Conservation (phyloP, 306 rosid species). For the Prunus padus region DNA sequence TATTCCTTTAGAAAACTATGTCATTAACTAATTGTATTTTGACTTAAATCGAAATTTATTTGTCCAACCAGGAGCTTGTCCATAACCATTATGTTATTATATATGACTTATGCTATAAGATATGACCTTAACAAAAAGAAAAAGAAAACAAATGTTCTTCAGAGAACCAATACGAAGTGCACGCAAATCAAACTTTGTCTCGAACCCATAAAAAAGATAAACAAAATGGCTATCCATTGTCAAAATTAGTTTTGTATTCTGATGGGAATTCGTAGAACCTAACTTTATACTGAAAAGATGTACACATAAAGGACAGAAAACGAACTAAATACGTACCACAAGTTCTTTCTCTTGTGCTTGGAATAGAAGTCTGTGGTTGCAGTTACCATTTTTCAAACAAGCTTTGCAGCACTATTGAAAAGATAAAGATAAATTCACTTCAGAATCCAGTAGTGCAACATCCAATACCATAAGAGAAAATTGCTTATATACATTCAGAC, state of each 20-base stretch:
- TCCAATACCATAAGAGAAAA: neutral
- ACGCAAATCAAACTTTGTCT: neutral
- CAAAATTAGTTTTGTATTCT: neutral
- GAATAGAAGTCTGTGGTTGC: conserved; percentile 55
- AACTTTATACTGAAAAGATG: neutral
- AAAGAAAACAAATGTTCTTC: neutral
- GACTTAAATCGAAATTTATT: neutral
- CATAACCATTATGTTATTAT: neutral
- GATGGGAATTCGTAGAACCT: neutral
- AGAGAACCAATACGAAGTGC: neutral
- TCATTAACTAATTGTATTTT: neutral
- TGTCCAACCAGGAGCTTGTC: neutral
- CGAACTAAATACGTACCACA: conserved; percentile 36
- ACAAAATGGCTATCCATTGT: neutral
- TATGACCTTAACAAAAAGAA: neutral
- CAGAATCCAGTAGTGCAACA: conserved; percentile 20
- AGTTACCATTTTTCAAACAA: conserved; percentile 53
- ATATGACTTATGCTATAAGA: neutral
- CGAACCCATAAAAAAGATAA: neutral
- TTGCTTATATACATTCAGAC: neutral
- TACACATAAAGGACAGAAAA: neutral
- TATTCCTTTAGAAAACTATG: neutral
- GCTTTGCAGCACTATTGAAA: conserved; percentile 45
- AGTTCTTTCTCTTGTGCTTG: conserved; percentile 75
- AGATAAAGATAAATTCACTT: conserved; percentile 27